Evolutionary conservation across 495 filamentous ascomycete species (phyloP).

Genomic region (Neurospora sp.): DNA sequence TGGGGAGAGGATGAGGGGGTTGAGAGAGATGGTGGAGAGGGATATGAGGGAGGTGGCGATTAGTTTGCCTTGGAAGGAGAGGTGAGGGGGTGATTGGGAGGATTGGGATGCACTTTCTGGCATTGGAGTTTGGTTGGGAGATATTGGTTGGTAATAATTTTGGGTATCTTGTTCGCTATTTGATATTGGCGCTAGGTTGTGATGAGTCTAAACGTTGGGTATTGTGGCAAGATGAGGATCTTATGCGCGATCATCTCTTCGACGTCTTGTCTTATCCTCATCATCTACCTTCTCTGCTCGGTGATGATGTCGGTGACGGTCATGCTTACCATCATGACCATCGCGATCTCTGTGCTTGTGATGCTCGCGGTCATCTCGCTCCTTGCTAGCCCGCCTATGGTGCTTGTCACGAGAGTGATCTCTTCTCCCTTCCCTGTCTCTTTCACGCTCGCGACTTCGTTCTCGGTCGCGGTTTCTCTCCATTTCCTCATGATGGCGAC

Average conservation of each 20-base stretch:
- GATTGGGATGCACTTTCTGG: not conserved
- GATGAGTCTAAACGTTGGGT: not conserved
- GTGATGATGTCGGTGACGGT: not conserved
- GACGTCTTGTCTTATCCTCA: not conserved
- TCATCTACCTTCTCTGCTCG: not conserved
- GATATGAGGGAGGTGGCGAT: slow-evolving; percentile 38
- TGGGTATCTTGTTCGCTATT: slow-evolving; percentile 1
- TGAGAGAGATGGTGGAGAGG: slow-evolving; percentile 30
- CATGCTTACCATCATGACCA: slow-evolving; percentile 1
- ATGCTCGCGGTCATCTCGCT: slow-evolving; percentile 11
- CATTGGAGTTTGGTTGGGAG: not conserved
- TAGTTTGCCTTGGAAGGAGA: slow-evolving; percentile 34
- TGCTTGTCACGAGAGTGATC: slow-evolving; percentile 4
- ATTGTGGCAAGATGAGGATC: not conserved
- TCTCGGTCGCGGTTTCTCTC: not conserved
- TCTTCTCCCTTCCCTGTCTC: not conserved
- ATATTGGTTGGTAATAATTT: not conserved
- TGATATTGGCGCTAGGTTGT: not conserved
- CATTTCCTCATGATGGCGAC: slow-evolving; percentile 1
- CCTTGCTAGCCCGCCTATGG: slow-evolving; percentile 7
- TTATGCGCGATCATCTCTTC: not conserved
- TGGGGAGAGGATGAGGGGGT: slow-evolving; percentile 12
- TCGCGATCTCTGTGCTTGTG: slow-evolving; percentile 1
- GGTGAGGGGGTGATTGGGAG: not conserved
- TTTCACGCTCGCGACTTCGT: not conserved